Conservation (phyloP, 805 yeast genomes). For the Schizosaccharomyces cryophilus region DNA sequence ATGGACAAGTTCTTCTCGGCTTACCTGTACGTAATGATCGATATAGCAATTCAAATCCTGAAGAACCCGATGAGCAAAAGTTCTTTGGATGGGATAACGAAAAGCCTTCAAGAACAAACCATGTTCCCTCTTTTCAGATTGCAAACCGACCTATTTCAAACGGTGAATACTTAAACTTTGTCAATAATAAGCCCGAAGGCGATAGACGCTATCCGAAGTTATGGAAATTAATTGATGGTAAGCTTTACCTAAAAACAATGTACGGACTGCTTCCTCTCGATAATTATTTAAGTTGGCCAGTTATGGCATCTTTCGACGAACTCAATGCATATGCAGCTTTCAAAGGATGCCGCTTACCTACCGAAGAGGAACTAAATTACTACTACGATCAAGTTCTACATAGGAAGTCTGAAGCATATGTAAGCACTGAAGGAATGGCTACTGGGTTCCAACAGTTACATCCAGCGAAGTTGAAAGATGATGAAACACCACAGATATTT, state of each 20-base stretch:
- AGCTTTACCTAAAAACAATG: conserved; percentile 7
- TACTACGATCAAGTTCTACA: conserved; percentile 6
- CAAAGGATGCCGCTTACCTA: conserved; percentile 8
- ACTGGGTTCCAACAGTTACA: conserved; percentile 9
- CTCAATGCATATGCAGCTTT: conserved; percentile 5
- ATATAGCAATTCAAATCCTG: neutral
- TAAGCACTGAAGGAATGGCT: neutral
- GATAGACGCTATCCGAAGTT: conserved; percentile 4
- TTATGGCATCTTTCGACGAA: conserved; percentile 8
- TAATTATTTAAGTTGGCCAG: conserved; percentile 8
- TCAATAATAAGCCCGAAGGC: neutral
- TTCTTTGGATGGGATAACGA: conserved; percentile 10
- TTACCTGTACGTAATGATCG: neutral
- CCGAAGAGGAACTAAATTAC: conserved; percentile 7
- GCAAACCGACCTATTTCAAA: conserved; percentile 7
- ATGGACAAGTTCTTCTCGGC: neutral
- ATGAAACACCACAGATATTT: neutral
- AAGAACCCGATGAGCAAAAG: neutral
- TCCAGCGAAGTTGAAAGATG: conserved; percentile 3
- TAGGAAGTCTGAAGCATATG: neutral
- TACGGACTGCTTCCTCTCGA: conserved; percentile 3
- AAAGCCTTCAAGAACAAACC: conserved; percentile 5
- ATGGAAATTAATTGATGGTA: conserved; percentile 6
- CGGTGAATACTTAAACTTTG: conserved; percentile 5
- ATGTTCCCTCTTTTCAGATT: conserved; percentile 4